Evolutionary conservation across 2,329 filamentous ascomycete species (phyloP), one percentile per base, ranked within the genome.

Genomic region (Alternaria angustiovoidea): DNA sequence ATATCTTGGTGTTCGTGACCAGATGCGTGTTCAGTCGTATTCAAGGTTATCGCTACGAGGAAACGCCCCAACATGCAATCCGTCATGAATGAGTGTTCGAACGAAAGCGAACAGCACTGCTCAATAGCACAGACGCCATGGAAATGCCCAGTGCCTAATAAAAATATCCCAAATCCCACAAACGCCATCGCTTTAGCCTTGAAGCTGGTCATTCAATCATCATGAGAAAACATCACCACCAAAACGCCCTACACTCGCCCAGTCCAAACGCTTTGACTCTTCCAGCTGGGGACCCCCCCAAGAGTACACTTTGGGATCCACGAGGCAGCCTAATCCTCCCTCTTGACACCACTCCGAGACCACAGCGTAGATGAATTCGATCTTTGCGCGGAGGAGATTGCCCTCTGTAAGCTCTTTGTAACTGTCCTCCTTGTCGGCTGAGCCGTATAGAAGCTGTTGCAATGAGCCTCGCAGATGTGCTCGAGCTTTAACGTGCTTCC

Each of bases 361-460:
- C 16, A 92, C 85, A 52, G 84, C 80, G 66, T 85, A 84, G 69
- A 94, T 87, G 73, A 94, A 94, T 60, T 88, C 85, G 58, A 94
- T 85, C 81, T 94, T 94, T 68, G 83, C 84, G 34, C 89, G 87
- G 73, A 94, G 87, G 65, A 89, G 86, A 75, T 94, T 94, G 41
- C 89, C 89, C 20, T 86, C 84, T 0, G 91, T 77, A 14, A 79
- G 89, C 57, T 92, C 87, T 57, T 72, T 74, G 60, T 77, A 75
- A 28, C 67, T 85, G 83, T 74, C 89, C 70, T 68, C 68, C 70
- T 83, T 82, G 55, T 82, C 80, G 64, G 78, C 78, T 52, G 77
- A 81, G 16, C 81, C 80, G 80, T 92, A 91, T 43, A 94, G 84
- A 12, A 94, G 82, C 5, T 90, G 90, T 72, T 91, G 89, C 7